Base-by-base conservation (phyloP, 2,329 filamentous ascomycete genomes). In the Cyphellophora europaea region DNA sequence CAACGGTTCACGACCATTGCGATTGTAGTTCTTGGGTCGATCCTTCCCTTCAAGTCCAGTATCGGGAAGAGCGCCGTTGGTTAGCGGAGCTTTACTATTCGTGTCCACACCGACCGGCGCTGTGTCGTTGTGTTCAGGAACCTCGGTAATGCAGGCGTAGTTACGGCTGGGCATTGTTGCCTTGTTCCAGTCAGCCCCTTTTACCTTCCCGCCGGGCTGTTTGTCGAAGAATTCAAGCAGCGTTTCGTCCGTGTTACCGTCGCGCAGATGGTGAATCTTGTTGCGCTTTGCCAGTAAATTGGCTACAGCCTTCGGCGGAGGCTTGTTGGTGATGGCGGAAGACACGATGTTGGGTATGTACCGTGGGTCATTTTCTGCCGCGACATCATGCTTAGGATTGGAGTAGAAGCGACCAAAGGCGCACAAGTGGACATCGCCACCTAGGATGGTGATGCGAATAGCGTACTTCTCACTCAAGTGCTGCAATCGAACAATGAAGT, bases 121-220 rank as follows among this genome's bases (percentile, higher is more conserved):
- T 14, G 50, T 33, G 32, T 45, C 11, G 47, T 44, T 6, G 40
- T 30, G 27, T 50, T 42, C 46, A 11, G 55, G 51, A 25, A 63
- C 58, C 48, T 79, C 74, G 29, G 68, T 68, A 54, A 79, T 72
- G 52, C 73, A 74, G 38, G 75, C 75, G 51, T 74, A 79, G 55
- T 80, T 79, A 35, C 76, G 65, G 33, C 69, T 74, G 1, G 76
- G 75, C 76, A 95, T 95, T 8, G 88, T 95, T 42, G 85, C 82
- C 44, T 84, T 73, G 59, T 95, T 95, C 53, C 72, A 80, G 28
- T 65, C 65, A 1, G 78, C 73, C 3, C 81, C 84, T 62, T 88
- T 79, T 42, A 63, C 60, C 36, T 60, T 54, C 19, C 65, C 61
- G 6, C 70, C 69, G 5, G 76, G 76, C 47, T 78, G 71, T 48